A percentile compares a stretch with the other conserved stretches of the same genome.
phyloP scores from a whole-genome alignment of 2,329 filamentous ascomycete genomes.

The Ceratocystis papillata region DNA sequence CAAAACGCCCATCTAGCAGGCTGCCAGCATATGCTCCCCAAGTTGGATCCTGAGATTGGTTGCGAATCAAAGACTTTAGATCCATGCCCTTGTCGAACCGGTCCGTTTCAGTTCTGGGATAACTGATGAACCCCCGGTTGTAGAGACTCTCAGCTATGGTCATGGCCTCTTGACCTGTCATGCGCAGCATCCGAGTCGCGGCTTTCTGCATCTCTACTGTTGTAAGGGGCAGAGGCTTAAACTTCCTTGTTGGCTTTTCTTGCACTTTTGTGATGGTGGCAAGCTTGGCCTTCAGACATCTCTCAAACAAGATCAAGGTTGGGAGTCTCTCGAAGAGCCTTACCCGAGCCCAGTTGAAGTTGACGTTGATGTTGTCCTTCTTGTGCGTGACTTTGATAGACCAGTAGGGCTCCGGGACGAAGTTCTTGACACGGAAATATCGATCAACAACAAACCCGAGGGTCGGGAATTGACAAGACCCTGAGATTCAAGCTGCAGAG shows the following conservation, averaged over 20 bases:
- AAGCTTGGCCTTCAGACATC: conserved; percentile 63
- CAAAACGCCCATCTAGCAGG: conserved; percentile 65
- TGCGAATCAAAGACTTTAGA: conserved; percentile 65
- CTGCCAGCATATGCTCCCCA: conserved; percentile 77
- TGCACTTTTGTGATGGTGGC: conserved; percentile 77
- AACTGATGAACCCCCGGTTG: conserved; percentile 92
- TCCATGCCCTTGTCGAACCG: conserved; percentile 88
- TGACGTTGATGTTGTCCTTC: conserved; percentile 66
- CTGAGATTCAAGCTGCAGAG: conserved; percentile 33
- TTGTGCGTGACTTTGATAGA: conserved; percentile 72
- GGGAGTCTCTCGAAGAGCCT: conserved; percentile 80
- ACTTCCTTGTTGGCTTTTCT: conserved; percentile 86
- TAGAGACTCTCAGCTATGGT: conserved; percentile 76
- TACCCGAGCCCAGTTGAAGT: conserved; percentile 71
- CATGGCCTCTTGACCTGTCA: conserved; percentile 89
- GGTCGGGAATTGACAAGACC: conserved; percentile 92
- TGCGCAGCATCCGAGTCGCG: conserved; percentile 75
- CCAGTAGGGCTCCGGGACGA: conserved; percentile 89
- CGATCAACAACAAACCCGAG: conserved; percentile 94
- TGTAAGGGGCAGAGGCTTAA: conserved; percentile 84
- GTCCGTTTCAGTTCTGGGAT: conserved; percentile 93
- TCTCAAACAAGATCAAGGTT: conserved; percentile 72
- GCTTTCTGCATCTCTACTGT: conserved; percentile 96
- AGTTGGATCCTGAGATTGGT: conserved; percentile 62
- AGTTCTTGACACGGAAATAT: conserved; percentile 88